These are phyloP conservation scores for Phaeotremella skinneri DNA, from an alignment of 768 basidiomycete genomes.

Conservation along the genomic window DNA sequence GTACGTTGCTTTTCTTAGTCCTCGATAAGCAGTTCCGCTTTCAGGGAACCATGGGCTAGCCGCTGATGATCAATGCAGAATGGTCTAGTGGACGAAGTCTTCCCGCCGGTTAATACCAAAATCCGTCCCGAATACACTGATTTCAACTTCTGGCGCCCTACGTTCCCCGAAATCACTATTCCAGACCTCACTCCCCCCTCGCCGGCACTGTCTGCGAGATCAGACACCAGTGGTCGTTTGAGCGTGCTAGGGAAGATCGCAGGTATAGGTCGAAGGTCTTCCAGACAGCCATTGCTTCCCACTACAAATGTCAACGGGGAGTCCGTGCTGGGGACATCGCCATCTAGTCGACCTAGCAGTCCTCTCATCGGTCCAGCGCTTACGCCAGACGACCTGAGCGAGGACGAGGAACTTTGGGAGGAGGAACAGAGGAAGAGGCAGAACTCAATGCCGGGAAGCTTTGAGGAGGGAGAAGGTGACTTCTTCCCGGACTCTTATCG, in stretches of 20 bases:
- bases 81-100: slow-evolving; percentile 99
- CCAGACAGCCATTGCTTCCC: slow-evolving; percentile 39
- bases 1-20: slow-evolving; percentile 25
- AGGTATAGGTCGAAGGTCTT: slow-evolving; percentile 46
- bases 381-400: slow-evolving; percentile 53
- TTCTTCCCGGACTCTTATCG: slow-evolving; percentile 2
- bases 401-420: slow-evolving; percentile 28
- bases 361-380: slow-evolving; percentile 71
- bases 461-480: slow-evolving; percentile 52
- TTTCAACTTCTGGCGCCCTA: slow-evolving; percentile 91
- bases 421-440: slow-evolving; percentile 55
- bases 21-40: not conserved
- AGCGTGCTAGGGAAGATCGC: slow-evolving; percentile 51
- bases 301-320: slow-evolving; percentile 15
- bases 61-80: slow-evolving; percentile 54
- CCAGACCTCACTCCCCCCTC: slow-evolving; percentile 69
- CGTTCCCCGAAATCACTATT: slow-evolving; percentile 67
- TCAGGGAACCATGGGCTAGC: not conserved
- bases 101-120: slow-evolving; percentile 89
- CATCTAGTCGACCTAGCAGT: slow-evolving; percentile 60
- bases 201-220: slow-evolving; percentile 88
- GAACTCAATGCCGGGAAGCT: slow-evolving; percentile 81
- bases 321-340: not conserved
- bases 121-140: slow-evolving; percentile 88
- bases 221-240: slow-evolving; percentile 65